Evolutionary conservation across 2,329 filamentous ascomycete species (phyloP).

Genomic region (Alternaria sp.): DNA sequence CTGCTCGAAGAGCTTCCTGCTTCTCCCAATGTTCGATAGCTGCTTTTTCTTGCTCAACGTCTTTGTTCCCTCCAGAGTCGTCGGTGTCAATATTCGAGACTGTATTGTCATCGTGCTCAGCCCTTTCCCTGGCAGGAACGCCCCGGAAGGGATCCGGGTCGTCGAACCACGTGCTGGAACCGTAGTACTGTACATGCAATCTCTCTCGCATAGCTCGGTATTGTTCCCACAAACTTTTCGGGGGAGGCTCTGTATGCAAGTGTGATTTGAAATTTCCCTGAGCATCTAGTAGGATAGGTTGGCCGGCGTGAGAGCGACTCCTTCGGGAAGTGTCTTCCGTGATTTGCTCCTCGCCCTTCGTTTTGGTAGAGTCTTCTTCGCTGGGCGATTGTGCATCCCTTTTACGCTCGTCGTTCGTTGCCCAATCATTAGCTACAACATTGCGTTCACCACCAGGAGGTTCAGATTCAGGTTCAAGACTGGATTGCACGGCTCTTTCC

Average conservation of each 20-base stretch:
- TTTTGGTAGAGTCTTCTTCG: neutral
- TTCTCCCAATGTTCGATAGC: neutral
- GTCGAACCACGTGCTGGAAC: neutral
- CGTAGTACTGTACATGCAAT: constrained; percentile 11
- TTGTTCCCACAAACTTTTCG: neutral
- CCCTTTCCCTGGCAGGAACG: constrained; percentile 6
- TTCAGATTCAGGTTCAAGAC: neutral
- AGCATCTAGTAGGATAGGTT: neutral
- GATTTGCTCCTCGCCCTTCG: neutral
- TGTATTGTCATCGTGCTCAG: neutral
- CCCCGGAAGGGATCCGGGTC: constrained; percentile 5
- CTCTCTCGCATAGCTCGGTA: constrained; percentile 3
- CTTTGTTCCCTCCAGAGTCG: neutral
- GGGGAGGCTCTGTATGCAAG: neutral
- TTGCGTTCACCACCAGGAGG: neutral
- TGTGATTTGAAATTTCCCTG: neutral
- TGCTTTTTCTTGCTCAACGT: neutral
- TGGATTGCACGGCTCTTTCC: neutral
- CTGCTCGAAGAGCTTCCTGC: too few relatives aligned
- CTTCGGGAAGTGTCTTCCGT: neutral
- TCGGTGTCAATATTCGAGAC: neutral
- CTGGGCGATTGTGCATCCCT: neutral
- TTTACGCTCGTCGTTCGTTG: neutral
- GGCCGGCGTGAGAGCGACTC: constrained; percentile 5
- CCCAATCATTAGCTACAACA: neutral